Evolutionary conservation across 768 basidiomycete genomes (phyloP).

Genomic region (Suillus paluster): DNA sequence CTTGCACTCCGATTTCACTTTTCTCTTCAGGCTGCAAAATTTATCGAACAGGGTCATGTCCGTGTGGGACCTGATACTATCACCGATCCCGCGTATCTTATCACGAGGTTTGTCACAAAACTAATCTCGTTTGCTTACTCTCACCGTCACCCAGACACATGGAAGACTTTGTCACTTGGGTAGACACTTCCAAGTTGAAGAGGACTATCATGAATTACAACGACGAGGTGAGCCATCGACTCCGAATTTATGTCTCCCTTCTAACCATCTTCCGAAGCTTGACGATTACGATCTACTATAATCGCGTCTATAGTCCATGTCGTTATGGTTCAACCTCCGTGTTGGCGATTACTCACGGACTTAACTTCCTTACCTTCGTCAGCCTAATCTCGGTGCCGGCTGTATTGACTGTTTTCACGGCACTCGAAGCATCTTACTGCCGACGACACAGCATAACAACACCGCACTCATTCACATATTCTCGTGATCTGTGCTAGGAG

Average conservation of each 20-base stretch:
- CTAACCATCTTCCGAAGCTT: slow-evolving; percentile 54
- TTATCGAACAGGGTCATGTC: slow-evolving; percentile 98
- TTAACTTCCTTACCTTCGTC: slow-evolving; percentile 3
- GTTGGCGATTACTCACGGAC: slow-evolving; percentile 4
- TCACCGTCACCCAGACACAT: slow-evolving; percentile 64
- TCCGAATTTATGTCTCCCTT: background rate
- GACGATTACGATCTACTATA: slow-evolving; percentile 93
- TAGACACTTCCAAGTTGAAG: slow-evolving; percentile 96
- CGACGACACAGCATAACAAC: slow-evolving; percentile 2
- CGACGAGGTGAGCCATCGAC: slow-evolving; percentile 69
- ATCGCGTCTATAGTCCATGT: slow-evolving; percentile 13
- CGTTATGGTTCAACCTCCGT: slow-evolving; percentile 2
- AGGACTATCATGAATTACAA: slow-evolving; percentile 95
- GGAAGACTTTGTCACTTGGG: slow-evolving; percentile 99
- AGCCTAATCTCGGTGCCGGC: background rate
- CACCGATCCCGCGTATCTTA: slow-evolving; percentile 94
- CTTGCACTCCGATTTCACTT: slow-evolving; percentile 14
- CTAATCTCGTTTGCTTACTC: slow-evolving; percentile 3
- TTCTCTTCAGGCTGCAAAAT: slow-evolving; percentile 82
- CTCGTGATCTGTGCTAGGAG: slow-evolving; percentile 1
- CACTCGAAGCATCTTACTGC: slow-evolving; percentile 1
- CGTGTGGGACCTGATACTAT: slow-evolving; percentile 96
- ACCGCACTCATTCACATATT: background rate
- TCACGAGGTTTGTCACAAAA: slow-evolving; percentile 66
- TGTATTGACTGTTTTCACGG: background rate